phyloP scores from a whole-genome alignment of 352 stramenopile genomes.

The Phytophthora pistaciae region DNA sequence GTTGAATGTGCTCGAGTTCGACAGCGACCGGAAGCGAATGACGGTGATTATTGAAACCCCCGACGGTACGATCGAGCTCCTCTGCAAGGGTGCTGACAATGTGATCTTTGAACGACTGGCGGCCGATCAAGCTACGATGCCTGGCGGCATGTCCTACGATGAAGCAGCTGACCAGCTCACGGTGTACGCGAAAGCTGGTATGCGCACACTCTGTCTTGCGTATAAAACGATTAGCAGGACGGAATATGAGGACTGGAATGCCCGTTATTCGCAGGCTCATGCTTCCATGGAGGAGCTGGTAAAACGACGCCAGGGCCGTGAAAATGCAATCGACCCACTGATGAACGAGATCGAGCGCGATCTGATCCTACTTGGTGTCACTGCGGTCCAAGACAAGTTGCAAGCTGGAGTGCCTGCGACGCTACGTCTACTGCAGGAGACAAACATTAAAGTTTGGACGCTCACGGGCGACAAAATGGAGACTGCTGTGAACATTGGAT shows the following conservation, averaged over 20 bases:
- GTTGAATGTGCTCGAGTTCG: constrained; percentile 97
- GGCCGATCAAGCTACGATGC: constrained; percentile 34
- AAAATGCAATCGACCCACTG: constrained; percentile 79
- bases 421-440: constrained; percentile 85
- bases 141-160: constrained; percentile 29
- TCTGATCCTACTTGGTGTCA: constrained; percentile 86
- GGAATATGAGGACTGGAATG: constrained; percentile 71
- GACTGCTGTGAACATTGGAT: constrained; percentile 97
- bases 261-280: constrained; percentile 60
- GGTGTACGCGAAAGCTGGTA: constrained; percentile 71
- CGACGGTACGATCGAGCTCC: constrained; percentile 60
- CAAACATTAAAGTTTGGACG: constrained; percentile 96
- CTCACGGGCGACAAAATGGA: constrained; percentile 96
- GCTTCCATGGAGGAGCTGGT: constrained; percentile 78
- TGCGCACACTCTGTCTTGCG: constrained; percentile 84
- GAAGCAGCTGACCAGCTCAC: constrained; percentile 62
- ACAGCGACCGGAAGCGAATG: constrained; percentile 98
- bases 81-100: constrained; percentile 87
- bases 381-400: constrained; percentile 94
- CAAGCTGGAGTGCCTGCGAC: constrained; percentile 92
- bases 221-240: constrained; percentile 62
- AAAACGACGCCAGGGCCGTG: constrained; percentile 66
- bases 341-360: constrained; percentile 88
- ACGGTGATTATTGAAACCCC: constrained; percentile 93
- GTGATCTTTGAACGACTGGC: constrained; percentile 80